These are phyloP conservation scores for Fagopyrum tataricum DNA, from an alignment of 148 eudicot genomes.

Conservation along the genomic window DNA sequence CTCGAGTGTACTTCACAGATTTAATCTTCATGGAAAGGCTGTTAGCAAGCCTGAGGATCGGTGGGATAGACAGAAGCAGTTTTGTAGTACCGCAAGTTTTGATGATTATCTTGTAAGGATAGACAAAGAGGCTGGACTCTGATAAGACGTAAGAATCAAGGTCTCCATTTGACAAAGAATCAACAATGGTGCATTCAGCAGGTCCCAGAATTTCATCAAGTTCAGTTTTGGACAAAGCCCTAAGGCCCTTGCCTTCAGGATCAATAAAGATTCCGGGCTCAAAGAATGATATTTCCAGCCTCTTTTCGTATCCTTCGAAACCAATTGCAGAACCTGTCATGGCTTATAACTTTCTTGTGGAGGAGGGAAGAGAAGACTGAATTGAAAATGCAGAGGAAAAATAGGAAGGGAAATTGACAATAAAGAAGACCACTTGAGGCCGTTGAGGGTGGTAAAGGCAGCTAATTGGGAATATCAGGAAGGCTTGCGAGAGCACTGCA, in stretches of 20 bases:
- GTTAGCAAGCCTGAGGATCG: constrained; percentile 56
- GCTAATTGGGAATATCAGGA: constrained; percentile 38
- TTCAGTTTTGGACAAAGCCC: constrained; percentile 53
- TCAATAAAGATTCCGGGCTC: constrained; percentile 76
- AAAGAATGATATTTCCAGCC: constrained; percentile 74
- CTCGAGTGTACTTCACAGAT: constrained; percentile 66
- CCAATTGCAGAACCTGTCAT: constrained; percentile 76
- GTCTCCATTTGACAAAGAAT: constrained; percentile 51
- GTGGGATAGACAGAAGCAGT: constrained; percentile 61
- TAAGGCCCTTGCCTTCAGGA: constrained; percentile 71
- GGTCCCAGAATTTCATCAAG: constrained; percentile 68
- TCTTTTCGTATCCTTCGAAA: constrained; percentile 88
- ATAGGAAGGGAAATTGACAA: constrained; percentile 15
- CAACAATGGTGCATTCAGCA: constrained; percentile 88
- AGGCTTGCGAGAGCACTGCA: constrained; percentile 87
- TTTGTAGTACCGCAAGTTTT: constrained; percentile 95
- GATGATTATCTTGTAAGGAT: constrained; percentile 69
- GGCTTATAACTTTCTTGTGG: constrained; percentile 23
- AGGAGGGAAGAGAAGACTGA: constrained; percentile 13
- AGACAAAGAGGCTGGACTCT: constrained; percentile 86
- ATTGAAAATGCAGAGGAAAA: not conserved
- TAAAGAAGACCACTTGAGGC: constrained; percentile 30
- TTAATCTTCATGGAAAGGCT: constrained; percentile 45
- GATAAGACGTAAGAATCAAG: constrained; percentile 80
- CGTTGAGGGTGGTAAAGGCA: constrained; percentile 22